Evolutionary conservation across 2,329 filamentous ascomycete genomes (phyloP), one percentile per base, ranked within the genome.

Genomic region (Fusarium caatingaense): DNA sequence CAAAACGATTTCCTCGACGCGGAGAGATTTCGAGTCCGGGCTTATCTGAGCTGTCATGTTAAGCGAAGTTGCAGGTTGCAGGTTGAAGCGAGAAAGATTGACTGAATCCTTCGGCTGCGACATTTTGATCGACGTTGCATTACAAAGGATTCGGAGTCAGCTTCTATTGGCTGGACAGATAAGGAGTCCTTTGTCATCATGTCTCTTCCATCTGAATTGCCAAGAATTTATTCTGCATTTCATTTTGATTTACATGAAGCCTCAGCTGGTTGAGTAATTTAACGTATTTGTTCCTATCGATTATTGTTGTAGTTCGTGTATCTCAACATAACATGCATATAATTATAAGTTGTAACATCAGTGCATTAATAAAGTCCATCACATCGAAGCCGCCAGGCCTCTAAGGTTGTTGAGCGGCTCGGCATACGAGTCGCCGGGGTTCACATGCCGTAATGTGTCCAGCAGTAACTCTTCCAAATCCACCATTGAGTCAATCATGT

Each of bases 391-490:
- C 25, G 51, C 16, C 7, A 68, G 23, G 8, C 34, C 44, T 30
- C 28, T 53, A 2, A 68, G 23, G 16, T 45, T 46, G 13, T 54
- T 45, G 8, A 64, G 12, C 9, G 40, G 18, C 15, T n/a, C 51
- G 6, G 16, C 20, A 15, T 68, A 68, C 1, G 32, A 12, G 1
- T 64, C 42, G 0, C 27, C 32, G 3, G 45, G 48, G 1, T 41
- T 40, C 1, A 68, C 45, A 4, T 63, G 64, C 12, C 41, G 45
- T 3, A 68, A 49, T 23, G 64, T 68, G 13, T 40, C 45, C 1
- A 64, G 48, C 15, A 68, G 37, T 16, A 68, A 20, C 28, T 50
- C 37, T 6, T 27, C 30, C 3, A 68, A 20, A n/a, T 68, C 65
- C 8, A 58, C 32, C 7, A 54, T 66, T 1, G 67, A 20, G 16